phyloP scores from a whole-genome alignment of 2,329 filamentous ascomycete species.

The Claviceps paspali region DNA sequence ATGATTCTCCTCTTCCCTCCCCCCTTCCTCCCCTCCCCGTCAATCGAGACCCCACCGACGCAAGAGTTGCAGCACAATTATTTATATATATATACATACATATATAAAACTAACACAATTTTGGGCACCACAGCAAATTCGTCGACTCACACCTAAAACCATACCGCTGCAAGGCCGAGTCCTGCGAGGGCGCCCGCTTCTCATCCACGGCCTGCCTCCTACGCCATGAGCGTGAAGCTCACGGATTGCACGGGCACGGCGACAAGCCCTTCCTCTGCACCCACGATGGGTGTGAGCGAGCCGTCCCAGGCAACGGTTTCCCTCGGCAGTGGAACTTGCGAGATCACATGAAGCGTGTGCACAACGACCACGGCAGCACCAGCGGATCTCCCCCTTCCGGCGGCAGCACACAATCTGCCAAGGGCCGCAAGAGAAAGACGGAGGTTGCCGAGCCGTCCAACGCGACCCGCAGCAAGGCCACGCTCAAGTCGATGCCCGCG shows the following conservation, averaged over 20 bases:
- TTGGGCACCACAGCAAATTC: constrained; percentile 55
- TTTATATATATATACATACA: too few species aligned
- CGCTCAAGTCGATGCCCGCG: constrained; percentile 24
- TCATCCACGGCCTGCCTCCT: constrained; percentile 91
- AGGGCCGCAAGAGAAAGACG: constrained; percentile 44
- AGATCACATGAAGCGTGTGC: constrained; percentile 94
- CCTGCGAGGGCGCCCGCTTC: constrained; percentile 76
- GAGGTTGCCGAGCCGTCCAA: constrained; percentile 29
- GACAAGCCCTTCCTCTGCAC: constrained; percentile 84
- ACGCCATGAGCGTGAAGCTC: constrained; percentile 87
- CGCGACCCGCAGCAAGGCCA: too few species aligned
- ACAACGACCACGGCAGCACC: constrained; percentile 43
- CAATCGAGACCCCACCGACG: too few species aligned
- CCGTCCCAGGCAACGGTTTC: constrained; percentile 71
- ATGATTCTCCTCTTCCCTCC: constrained; percentile 6
- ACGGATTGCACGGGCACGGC: constrained; percentile 89
- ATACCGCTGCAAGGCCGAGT: constrained; percentile 78
- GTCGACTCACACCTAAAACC: constrained; percentile 94
- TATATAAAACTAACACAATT: constrained; percentile 12
- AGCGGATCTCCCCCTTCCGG: constrained; percentile 25
- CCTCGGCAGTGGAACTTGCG: constrained; percentile 89
- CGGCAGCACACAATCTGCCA: constrained; percentile 19
- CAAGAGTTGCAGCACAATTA: too few species aligned
- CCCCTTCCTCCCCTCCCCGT: not conserved
- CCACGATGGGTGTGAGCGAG: constrained; percentile 75